phyloP scores from a whole-genome alignment of 306 rosid genomes.

The Vigna mungo region DNA sequence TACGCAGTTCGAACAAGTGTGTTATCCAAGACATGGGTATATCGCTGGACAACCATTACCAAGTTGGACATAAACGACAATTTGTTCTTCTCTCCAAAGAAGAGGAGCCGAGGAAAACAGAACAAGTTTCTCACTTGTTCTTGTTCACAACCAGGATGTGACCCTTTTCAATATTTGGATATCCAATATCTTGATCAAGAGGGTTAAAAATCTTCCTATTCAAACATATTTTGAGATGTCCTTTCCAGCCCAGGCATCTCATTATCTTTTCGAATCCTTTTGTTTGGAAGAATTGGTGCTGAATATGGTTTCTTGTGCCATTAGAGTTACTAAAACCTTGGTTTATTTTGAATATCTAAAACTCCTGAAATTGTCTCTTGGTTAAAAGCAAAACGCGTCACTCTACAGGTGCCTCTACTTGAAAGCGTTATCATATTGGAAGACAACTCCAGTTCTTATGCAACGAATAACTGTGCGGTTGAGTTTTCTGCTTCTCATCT shows the following conservation, averaged over 20 bases:
- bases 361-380: neutral
- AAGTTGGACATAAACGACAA: too few relatives aligned
- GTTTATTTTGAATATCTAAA: neutral
- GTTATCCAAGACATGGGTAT: too few relatives aligned
- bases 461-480: neutral
- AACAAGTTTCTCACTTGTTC: neutral
- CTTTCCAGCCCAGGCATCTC: neutral
- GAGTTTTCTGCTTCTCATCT: neutral
- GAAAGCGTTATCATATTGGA: slow-evolving; percentile 1
- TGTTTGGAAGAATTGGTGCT: slow-evolving; percentile 26
- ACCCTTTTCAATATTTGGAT: slow-evolving; percentile 33
- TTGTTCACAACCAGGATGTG: neutral
- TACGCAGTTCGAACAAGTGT: too few relatives aligned
- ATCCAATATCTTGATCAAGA: neutral
- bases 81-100: neutral
- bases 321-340: neutral
- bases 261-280: neutral
- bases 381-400: neutral
- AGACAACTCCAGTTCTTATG: neutral
- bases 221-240: neutral
- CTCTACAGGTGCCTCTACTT: slow-evolving; percentile 17
- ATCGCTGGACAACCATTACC: too few relatives aligned
- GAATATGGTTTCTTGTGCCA: neutral
- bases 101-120: neutral
- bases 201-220: neutral